Base-by-base conservation (phyloP, 2,329 filamentous ascomycete genomes). In the Fusarium dlaminii region DNA sequence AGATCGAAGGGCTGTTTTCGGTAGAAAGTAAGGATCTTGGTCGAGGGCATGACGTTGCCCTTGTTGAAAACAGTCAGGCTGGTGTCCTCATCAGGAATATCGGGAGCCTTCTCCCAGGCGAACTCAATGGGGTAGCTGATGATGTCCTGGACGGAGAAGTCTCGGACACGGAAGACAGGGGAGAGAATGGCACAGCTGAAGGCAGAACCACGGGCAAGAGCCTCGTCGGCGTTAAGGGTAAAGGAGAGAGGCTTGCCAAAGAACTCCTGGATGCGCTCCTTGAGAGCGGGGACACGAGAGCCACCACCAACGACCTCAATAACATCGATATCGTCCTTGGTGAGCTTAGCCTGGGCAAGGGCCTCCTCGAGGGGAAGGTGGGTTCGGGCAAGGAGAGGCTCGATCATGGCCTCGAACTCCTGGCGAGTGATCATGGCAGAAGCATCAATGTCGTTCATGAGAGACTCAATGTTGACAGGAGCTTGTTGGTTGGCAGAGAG, bases 11-110 rank as follows among this genome's bases (percentile, higher is more conserved):
- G 90, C 85, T 98, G 94, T 88, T 98, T 98, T 78, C 96, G 93
- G 89, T 98, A 99, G 87, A 99, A 99, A 43, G 96, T 99, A 62
- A 99, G 91, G 76, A 99, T 98, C 90, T 99, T 99, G 75, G 96
- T 99, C 11, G 96, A 98, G 62, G 96, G 96, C 88, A 99, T 92
- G 74, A 97, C 91, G 81, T 98, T 98, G 83, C 96, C 96, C 84
- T 93, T 95, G 90, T 96, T 97, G 86, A 99, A 99, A 80, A 99
- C 96, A 40, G 94, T 98, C 78, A 99, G 88, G 86, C 92, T 97
- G 63, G 96, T 98, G 83, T 98, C 96, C 88, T 99, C 96, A 79
- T 99, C 96, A 32, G 96, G 96, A 78, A 99, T 99, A 80, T 99
- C 96, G 68, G 95, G 91, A 32, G 96, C 97, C 89, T 98, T 97